Evolutionary conservation across 345 rosid species (phyloP), one percentile per base, ranked within the genome.

Genomic region (Populus davidiana): DNA sequence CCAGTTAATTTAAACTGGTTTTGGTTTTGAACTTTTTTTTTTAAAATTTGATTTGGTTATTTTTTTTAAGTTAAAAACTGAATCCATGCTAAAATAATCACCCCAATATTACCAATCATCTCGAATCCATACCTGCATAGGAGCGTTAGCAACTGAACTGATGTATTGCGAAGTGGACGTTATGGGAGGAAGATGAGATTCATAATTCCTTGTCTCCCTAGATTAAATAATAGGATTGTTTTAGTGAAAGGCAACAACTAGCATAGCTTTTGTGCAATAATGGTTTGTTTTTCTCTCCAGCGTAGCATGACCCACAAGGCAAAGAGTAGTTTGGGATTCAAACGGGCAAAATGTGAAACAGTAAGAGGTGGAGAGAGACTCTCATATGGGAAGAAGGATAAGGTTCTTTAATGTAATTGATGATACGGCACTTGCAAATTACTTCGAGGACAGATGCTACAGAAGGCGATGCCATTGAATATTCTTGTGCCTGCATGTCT

Each of bases 211-310:
- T 77, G 85, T 68, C 70, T 74, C 80, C 72, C 31, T 25, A 7
- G 56, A 67, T 81, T 78, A n/a, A 79, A 80, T 77, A 71, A 72
- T 9, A 78, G 47, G 65, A 59, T 77, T 49, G 77, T 69, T 70
- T 54, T 54, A 77, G 75, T 69, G 70, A 78, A 33, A 78, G 79
- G 87, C 59, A 82, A 75, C 81, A 21, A 73, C 84, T 78, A 70
- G 75, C 82, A 80, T 21, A 63, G 47, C 80, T 73, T 82, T 75
- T 11, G n/a, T 27, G 86, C 79, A 74, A 85, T 85, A 81, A 78
- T 81, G 39, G 71, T 21, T 8, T 77, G 27, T 70, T 59, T 23
- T 56, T 13, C n/a, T 5, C 11, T 64, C 27, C 6, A 50, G 36
- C 33, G 21, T n/a, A 62, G 36, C 47, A 36, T 71, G 41, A 35